Evolutionary conservation across 2,329 filamentous ascomycete genomes (phyloP).

Genomic region (Epichloe typhina): DNA sequence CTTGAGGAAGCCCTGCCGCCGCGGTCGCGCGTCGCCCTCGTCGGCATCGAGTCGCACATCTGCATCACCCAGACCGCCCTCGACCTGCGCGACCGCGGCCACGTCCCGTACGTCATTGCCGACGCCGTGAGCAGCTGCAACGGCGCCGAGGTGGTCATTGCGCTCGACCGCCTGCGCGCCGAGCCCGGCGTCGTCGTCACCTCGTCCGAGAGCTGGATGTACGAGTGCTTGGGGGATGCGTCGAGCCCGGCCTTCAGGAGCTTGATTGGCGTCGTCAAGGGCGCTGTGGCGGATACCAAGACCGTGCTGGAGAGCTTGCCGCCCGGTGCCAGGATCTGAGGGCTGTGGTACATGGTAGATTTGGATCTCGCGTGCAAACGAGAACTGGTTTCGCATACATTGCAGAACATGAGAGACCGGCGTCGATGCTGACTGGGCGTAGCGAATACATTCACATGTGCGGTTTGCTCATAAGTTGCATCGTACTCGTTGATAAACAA

Average conservation of each 20-base stretch:
- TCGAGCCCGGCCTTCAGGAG: constrained; percentile 56
- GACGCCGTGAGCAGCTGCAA: constrained; percentile 88
- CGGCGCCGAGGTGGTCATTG: constrained; percentile 64
- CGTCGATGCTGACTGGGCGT: too few relatives aligned
- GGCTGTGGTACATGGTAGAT: background rate
- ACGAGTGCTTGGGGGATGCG: constrained; percentile 76
- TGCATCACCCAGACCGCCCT: constrained; percentile 88
- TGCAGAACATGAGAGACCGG: too few relatives aligned
- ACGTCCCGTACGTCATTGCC: constrained; percentile 74
- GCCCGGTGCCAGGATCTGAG: constrained; percentile 40
- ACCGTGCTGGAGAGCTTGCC: constrained; percentile 50
- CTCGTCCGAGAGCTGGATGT: constrained; percentile 79
- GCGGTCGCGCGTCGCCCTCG: constrained; percentile 53
- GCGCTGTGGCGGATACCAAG: constrained; percentile 57
- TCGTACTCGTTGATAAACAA: too few relatives aligned
- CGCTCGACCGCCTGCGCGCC: constrained; percentile 59
- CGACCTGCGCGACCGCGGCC: constrained; percentile 61
- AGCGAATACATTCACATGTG: too few relatives aligned
- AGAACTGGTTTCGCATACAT: too few relatives aligned
- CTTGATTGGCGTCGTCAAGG: constrained; percentile 68
- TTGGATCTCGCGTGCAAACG: too few relatives aligned
- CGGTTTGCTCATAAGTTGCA: too few relatives aligned
- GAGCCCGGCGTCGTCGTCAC: constrained; percentile 65
- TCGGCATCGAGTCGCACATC: constrained; percentile 89
- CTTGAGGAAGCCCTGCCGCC: constrained; percentile 31